Evolutionary conservation across 1,284 basidiomycete genomes (phyloP), one percentile per base, ranked within the genome.

Genomic region (Trametes versicolor): DNA sequence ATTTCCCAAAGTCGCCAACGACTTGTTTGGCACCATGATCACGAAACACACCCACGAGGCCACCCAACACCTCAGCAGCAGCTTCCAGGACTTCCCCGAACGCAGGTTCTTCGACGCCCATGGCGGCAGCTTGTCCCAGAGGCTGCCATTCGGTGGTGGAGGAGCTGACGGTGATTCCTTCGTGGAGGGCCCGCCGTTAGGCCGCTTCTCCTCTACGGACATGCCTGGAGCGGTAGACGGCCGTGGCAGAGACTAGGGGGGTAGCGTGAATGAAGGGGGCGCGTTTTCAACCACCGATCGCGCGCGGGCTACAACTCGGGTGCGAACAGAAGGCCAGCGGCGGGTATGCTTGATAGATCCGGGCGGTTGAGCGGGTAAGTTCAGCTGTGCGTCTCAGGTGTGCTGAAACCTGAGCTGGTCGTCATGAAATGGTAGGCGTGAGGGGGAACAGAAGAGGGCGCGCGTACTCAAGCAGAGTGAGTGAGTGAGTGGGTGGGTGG

Each of bases 51-150:
- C 71, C 75, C 75, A 78, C 23, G 76, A 68, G 23, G 74, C 76
- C 6, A 74, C 51, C 76, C 78, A 79, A 54, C 76, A 78, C 45
- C 77, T 71, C 29, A 74, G 57, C 43, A 76, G 70, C 47, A 76
- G 63, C 65, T 77, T 74, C 65, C 66, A 70, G 21, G 75, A 74
- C 62, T 68, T 70, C 56, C 57, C 65, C 32, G 74, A 74, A 36
- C 72, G 73, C 43, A 78, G 54, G 53, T 78, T 76, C 15, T 70
- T 64, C 29, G 69, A 65, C 1, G 76, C 64, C 78, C 78, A 79
- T 51, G 75, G 70, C 8, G 77, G 77, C 8, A 77, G 67, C 41
- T 67, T 73, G 66, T 70, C 66, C 64, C 61, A 67, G 6, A 62
- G 3, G 29, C 41, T 51, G 10, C 39, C 13, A 9, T 23, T 41